Conservation (phyloP, 371 early-diverging fungal genomes). For the Blyttiomyces sp. region DNA sequence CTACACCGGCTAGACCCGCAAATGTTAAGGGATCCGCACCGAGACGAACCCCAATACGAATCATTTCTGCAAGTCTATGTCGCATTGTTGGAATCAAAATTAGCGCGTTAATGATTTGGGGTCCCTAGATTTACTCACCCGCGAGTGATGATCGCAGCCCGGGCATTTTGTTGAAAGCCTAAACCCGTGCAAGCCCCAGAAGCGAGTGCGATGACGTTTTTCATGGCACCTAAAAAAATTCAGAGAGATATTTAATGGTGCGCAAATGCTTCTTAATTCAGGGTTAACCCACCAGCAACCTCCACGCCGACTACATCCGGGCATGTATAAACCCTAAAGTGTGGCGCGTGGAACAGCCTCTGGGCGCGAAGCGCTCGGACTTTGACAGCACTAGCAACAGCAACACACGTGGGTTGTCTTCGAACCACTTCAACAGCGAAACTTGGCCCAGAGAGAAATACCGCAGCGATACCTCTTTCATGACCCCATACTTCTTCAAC, state of each 20-base stretch:
- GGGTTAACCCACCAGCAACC: slow-evolving; percentile 20
- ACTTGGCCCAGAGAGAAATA: slow-evolving; percentile 33
- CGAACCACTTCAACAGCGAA: slow-evolving; percentile 42
- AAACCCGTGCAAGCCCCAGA: slow-evolving; percentile 41
- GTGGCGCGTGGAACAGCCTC: slow-evolving; percentile 45
- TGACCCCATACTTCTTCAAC: slow-evolving; percentile 34
- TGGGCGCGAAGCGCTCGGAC: slow-evolving; percentile 37
- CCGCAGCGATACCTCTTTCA: slow-evolving; percentile 27
- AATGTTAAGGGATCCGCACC: slow-evolving; percentile 50
- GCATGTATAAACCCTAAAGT: slow-evolving; percentile 40
- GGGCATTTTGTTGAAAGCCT: slow-evolving; percentile 45
- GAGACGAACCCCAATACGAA: slow-evolving; percentile 41
- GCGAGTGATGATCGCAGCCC: slow-evolving; percentile 49
- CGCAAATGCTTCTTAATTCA: too few species aligned
- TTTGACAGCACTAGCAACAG: slow-evolving; percentile 32
- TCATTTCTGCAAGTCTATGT: slow-evolving; percentile 36
- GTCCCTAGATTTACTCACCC: slow-evolving; percentile 16
- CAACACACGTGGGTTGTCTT: slow-evolving; percentile 38
- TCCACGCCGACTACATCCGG: slow-evolving; percentile 36
- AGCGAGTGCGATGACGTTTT: slow-evolving; percentile 50
- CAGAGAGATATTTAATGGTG: not conserved
- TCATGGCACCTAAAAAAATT: slow-evolving; percentile 42
- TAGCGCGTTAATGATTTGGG: too few species aligned
- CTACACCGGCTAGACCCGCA: slow-evolving; percentile 43
- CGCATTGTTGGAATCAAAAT: too few species aligned